Conservation (phyloP, 441 rosid genomes). For the Melastoma candidum region DNA sequence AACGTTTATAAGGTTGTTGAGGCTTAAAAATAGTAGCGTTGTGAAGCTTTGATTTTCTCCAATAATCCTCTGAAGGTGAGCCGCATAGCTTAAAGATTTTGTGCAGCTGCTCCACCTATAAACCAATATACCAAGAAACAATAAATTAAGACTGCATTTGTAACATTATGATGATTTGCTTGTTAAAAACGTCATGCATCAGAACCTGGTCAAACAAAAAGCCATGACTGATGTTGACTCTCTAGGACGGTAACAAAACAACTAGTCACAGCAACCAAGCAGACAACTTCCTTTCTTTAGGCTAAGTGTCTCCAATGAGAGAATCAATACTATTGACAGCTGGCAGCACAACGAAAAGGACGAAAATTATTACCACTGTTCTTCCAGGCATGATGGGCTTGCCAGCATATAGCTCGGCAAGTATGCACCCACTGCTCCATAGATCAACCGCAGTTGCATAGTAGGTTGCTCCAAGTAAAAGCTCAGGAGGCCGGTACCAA, state of each 20-base stretch:
- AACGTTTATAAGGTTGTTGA: constrained; percentile 81
- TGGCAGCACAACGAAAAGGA: too few relatives aligned
- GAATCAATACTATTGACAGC: too few relatives aligned
- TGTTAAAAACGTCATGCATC: too few relatives aligned
- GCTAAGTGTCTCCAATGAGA: too few relatives aligned
- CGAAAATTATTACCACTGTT: constrained; percentile 53
- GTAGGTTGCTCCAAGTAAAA: constrained; percentile 83
- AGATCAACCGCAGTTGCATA: constrained; percentile 86
- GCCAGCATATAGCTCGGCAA: constrained; percentile 91
- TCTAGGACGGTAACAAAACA: too few relatives aligned
- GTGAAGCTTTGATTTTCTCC: constrained; percentile 88
- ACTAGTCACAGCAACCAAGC: too few relatives aligned
- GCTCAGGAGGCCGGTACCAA: constrained; percentile 97
- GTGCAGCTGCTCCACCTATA: constrained; percentile 93
- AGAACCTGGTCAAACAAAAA: too few relatives aligned
- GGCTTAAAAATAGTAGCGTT: constrained; percentile 94
- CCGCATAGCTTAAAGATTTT: constrained; percentile 96
- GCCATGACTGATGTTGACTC: too few relatives aligned
- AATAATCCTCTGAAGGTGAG: constrained; percentile 88
- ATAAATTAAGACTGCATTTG: too few relatives aligned
- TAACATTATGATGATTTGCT: too few relatives aligned
- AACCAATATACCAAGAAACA: constrained; percentile 2
- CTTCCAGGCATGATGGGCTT: constrained; percentile 99
- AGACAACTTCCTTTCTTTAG: too few relatives aligned
- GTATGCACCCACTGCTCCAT: constrained; percentile 96